Base-by-base conservation (phyloP, 192 early-diverging fungal species). In the Mortierella antarctica region DNA sequence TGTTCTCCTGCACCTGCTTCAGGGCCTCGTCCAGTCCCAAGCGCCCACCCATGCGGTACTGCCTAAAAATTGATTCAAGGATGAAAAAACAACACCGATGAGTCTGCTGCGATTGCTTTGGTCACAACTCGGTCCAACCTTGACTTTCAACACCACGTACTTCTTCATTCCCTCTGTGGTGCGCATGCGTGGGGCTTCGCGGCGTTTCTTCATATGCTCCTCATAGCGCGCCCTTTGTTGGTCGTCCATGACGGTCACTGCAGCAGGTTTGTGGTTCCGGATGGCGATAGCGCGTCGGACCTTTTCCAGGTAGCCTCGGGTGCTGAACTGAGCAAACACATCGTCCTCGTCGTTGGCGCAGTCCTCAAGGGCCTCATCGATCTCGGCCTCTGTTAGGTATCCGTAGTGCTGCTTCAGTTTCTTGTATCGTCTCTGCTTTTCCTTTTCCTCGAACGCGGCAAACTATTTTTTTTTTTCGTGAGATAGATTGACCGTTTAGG, bases 161-260 rank as follows among this genome's bases (percentile, higher is more conserved):
- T 90, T 88, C 66, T 93, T 93, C 39, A 89, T 88, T 63, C 91
- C 89, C 51, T 91, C 91, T 41, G 90, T 92, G 4, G 93, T 94
- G 0, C 92, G 93, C 84, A 95, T 97, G 65, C 92, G 94, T 44
- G 91, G 84, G 18, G 93, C 90, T 50, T 91, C 86, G 31, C 88
- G 92, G 78, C 96, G 90, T 79, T 95, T 97, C 73, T 92, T 93
- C 54, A 96, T 74, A 62, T 95, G 88, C 82, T 94, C 91, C 55
- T 97, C 90, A 85, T 97, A 96, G 40, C 93, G 93, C 59, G 88
- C 91, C 17, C 91, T 91, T 89, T 97, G 95, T 67, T 95, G 93
- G 8, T 92, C 91, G 6, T 88, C 92, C 94, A 97, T 93, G 7
- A 80, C 68, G 49, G 77, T 84, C 13, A 70, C 83, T 60, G 63